Base-by-base conservation (phyloP, 768 basidiomycete species). In the Boletus huronensis region DNA sequence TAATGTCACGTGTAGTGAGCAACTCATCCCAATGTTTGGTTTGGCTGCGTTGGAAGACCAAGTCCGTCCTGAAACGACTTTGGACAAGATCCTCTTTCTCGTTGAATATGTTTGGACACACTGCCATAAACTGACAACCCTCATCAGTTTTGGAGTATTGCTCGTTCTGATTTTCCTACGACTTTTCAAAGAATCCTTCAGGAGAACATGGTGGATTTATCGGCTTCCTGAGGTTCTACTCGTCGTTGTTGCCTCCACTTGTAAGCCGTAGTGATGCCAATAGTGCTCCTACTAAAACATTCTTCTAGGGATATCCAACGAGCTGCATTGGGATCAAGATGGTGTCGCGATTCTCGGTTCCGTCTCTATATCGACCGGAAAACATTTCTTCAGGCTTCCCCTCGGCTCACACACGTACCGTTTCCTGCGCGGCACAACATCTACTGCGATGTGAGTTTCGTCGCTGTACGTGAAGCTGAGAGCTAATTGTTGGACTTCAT, bases 1-100 rank as follows among this genome's bases (percentile, higher is more conserved):
- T 59, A 49, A 50, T 29, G 7, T 38, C 31, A 13, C 14, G 6
- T 32, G 29, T 48, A 91, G 89, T 40, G 88, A 90, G 70, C 90
- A 94, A 66, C 74, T 94, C 17, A 84, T 93, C 26, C 92, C 94
- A 0, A 94, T 98, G 88, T 80, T 97, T 44, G 94, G 94, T 25
- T 78, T 98, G 25, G 73, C 73, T 6, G 70, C 72, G 3, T 74
- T 91, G 11, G 77, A 82, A 57, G 79, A 78, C 51, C 40, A 66
- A 17, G 48, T 81, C 11, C 81, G 86, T 62, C 86, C 86, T 4
- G 75, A 87, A 59, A 79, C 84, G 3, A 85, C 92, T 0, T 59
- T 90, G 21, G 84, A 89, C 55, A 98, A 98, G 69, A 67, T 88
- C 11, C 16, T 82, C 8, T 98, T 98, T 72, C 70, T 98, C 17